These are phyloP conservation scores for Rhododendron williamsianum DNA, from an alignment of 148 eudicot genomes.

Conservation along the genomic window DNA sequence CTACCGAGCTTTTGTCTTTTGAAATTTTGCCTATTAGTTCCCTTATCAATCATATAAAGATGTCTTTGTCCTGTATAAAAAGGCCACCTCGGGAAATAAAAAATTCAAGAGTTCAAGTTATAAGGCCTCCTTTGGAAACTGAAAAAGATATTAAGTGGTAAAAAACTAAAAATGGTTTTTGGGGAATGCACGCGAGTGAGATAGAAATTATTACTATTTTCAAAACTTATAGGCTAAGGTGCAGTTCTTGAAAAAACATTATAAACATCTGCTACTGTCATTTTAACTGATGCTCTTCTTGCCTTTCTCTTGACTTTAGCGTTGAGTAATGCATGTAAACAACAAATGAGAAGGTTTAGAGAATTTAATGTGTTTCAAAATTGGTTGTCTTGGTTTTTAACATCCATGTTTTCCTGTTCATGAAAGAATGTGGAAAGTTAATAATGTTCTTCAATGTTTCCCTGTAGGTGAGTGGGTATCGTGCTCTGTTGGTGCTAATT, in stretches of 20 bases:
- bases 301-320: neutral
- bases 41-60: neutral
- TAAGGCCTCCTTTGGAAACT: neutral
- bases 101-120: neutral
- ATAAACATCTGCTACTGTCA: neutral
- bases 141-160: neutral
- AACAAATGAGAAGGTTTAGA: neutral
- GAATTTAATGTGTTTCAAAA: neutral
- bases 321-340: neutral
- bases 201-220: neutral
- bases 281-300: neutral
- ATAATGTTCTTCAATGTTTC: slow-evolving; percentile 13
- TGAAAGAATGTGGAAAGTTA: slow-evolving; percentile 11
- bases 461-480: slow-evolving; percentile 73
- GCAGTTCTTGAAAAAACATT: neutral
- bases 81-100: neutral
- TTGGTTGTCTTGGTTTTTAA: neutral
- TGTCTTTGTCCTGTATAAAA: neutral
- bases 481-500: slow-evolving; percentile 80
- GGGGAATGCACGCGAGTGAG: neutral
- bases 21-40: neutral
- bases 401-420: neutral
- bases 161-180: neutral
- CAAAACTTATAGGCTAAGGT: neutral
- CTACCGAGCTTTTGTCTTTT: neutral